Evolutionary conservation across 805 yeast species (phyloP).

Genomic region (Cyberlindnera petersonii): DNA sequence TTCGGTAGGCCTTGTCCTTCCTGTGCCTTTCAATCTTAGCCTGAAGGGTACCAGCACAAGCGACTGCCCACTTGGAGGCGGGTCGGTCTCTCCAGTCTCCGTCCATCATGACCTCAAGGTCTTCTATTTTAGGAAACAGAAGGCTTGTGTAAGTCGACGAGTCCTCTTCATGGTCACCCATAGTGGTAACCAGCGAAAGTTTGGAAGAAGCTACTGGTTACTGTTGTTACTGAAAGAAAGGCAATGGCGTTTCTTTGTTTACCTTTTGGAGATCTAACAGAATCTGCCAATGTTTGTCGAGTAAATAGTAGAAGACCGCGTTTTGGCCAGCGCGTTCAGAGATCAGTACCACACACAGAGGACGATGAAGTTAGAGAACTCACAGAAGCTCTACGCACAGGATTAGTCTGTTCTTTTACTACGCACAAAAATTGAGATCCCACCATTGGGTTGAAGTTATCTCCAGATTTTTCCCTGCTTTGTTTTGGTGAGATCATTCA

Average conservation of each 20-base stretch:
- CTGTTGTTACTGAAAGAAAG: not conserved
- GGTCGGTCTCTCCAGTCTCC: constrained; percentile 36
- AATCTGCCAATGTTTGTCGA: constrained; percentile 1
- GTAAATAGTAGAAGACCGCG: not conserved
- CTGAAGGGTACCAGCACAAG: constrained; percentile 45
- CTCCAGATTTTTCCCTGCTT: no score
- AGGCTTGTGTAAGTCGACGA: constrained; percentile 2
- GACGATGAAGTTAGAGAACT: no score
- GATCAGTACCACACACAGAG: not conserved
- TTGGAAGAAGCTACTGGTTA: no score
- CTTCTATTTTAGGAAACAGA: constrained; percentile 20
- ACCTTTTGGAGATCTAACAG: not conserved
- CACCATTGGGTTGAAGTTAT: no score
- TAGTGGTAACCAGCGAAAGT: no score
- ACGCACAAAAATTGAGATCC: no score
- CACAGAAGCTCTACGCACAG: no score
- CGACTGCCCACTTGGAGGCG: constrained; percentile 44
- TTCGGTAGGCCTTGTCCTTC: constrained; percentile 7
- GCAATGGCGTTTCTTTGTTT: not conserved
- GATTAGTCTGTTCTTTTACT: no score
- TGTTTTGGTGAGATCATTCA: no score
- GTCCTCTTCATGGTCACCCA: not conserved
- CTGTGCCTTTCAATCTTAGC: constrained; percentile 38
- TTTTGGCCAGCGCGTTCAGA: constrained; percentile 1
- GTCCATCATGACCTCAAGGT: constrained; percentile 25